These are phyloP conservation scores for Talaromyces marneffei DNA, from an alignment of 2,329 filamentous ascomycete species.

Conservation along the genomic window DNA sequence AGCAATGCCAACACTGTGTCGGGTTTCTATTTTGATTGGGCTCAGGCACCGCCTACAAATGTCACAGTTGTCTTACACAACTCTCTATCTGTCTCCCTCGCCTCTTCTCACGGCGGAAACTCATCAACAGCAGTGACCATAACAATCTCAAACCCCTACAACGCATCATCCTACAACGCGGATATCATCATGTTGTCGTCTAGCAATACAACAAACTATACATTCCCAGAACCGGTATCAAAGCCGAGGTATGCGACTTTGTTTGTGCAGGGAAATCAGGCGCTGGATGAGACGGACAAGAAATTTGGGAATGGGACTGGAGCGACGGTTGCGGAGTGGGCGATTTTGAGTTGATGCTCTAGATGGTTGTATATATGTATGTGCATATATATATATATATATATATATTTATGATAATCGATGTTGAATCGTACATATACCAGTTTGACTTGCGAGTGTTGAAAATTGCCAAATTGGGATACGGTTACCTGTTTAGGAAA, in stretches of 20 bases:
- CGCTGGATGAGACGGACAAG: conserved; percentile 23
- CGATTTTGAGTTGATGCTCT: conserved; percentile 29
- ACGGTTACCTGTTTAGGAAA: background rate
- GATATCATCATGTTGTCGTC: conserved; percentile 32
- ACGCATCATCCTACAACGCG: conserved; percentile 21
- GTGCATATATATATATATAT: background rate
- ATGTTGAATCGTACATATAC: no score
- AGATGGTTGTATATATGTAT: background rate
- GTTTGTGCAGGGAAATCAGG: conserved; percentile 41
- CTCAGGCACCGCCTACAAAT: conserved; percentile 48
- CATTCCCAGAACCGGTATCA: conserved; percentile 28
- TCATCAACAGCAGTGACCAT: background rate
- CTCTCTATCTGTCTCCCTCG: conserved; percentile 14
- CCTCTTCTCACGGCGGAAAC: background rate
- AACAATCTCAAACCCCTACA: conserved; percentile 34
- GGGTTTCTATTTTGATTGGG: conserved; percentile 57
- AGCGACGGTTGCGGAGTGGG: conserved; percentile 46
- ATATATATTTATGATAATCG: background rate
- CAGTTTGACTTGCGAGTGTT: no score
- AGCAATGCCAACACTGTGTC: conserved; percentile 27
- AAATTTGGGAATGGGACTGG: conserved; percentile 35
- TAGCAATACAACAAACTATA: conserved; percentile 40
- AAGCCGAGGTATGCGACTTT: conserved; percentile 40
- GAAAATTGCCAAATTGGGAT: background rate
- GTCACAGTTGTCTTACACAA: conserved; percentile 55